Evolutionary conservation across 257 asterid species (phyloP), one percentile per base, ranked within the genome.

Genomic region (Solanum chmielewskii): DNA sequence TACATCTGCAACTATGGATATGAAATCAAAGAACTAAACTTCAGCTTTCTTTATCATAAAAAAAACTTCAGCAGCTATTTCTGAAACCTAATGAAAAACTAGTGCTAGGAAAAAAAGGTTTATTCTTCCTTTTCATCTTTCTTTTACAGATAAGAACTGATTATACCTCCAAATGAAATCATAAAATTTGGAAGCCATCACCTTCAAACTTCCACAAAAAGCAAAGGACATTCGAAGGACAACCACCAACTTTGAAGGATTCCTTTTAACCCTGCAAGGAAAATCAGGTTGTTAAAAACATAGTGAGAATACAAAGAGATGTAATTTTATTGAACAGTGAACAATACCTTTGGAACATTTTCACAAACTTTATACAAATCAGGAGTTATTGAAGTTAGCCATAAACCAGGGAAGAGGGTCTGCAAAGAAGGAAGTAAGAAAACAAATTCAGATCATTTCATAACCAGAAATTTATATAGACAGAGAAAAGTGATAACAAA

Each of bases 361-460:
- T 91, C 93, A 6, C 92, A 89, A 9, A 92, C 95, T 89, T 90
- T 91, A 83, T 94, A 93, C 0, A 94, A 85, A 69, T 92, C 95
- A 11, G 91, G 92, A 45, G 95, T 92, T 37, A 94, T 89, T 27
- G 93, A 88, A 33, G 89, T 71, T 90, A 94, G 83, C 94, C 95
- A 91, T 84, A 89, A 52, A 80, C 98, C 96, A 68, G 98, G 98
- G 88, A 89, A 92, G 71, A 88, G 88, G 88, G 27, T 31, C 98
- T 94, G 93, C 88, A 90, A 71, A 44, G 20, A n/a, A 68, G 13
- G 13, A 85, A 87, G 14, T 47, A 47, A 45, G 23, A 33, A 73
- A 88, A 14, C 27, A 39, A 20, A 82, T 5, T 59, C 74, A 62
- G 35, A 33, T 62, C 9, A 62, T 31, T 29, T 25, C 7, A 47